phyloP scores from a whole-genome alignment of 2,329 filamentous ascomycete genomes.

The Monilinia laxa region DNA sequence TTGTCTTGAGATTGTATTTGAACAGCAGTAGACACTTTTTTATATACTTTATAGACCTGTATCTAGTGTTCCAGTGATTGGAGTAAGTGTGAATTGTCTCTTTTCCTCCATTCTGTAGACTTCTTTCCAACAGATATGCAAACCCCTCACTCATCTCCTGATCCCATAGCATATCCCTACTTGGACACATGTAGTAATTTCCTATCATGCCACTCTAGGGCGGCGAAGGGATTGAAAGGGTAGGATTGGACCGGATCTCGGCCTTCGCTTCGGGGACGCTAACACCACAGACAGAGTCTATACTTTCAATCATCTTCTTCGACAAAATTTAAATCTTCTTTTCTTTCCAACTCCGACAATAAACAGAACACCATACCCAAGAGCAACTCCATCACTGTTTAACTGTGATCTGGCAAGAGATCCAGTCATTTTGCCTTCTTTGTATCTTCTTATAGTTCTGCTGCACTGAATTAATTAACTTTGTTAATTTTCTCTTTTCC shows the following conservation, averaged over 20 bases:
- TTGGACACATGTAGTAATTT: neutral
- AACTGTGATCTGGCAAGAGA: neutral
- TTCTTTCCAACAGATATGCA: neutral
- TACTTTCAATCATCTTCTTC: neutral
- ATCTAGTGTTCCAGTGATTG: neutral
- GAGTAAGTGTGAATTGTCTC: neutral
- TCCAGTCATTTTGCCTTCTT: neutral
- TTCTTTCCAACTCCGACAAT: neutral
- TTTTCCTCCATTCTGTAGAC: neutral
- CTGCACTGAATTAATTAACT: neutral
- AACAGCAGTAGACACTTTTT: neutral
- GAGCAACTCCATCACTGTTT: neutral
- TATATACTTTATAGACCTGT: neutral
- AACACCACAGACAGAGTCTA: neutral
- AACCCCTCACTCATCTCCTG: no score
- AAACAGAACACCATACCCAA: neutral
- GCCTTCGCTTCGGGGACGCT: slow-evolving; percentile 9
- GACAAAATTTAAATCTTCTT: neutral
- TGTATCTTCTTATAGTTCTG: neutral
- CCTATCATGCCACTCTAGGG: neutral
- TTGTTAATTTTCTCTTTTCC: neutral
- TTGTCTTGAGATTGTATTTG: neutral
- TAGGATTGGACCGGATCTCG: slow-evolving; percentile 3
- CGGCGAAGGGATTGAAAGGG: neutral
- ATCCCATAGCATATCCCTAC: neutral